Evolutionary conservation across 306 rosid genomes (phyloP).

Genomic region (Lotus japonicus): DNA sequence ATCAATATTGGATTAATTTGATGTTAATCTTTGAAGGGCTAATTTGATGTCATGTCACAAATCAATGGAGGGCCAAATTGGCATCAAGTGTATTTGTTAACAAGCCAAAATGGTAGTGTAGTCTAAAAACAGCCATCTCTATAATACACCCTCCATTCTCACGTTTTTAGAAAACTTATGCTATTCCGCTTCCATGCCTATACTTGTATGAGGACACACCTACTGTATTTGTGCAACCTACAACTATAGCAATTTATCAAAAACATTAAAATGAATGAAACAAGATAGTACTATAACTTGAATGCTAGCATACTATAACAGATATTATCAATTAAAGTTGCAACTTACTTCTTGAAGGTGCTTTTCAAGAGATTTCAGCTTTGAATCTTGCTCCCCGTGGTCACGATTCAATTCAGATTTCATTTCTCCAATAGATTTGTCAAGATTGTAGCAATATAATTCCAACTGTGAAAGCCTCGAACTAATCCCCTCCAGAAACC

Average conservation of each 20-base stretch:
- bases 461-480: conserved; percentile 94
- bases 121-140: neutral
- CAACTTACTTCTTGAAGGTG: conserved; percentile 87
- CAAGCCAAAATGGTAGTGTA: neutral
- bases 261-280: conserved; percentile 4
- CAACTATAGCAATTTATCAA: neutral
- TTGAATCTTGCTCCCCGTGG: conserved; percentile 69
- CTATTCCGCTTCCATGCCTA: neutral
- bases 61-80: neutral
- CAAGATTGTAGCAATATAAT: conserved; percentile 92
- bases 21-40: neutral
- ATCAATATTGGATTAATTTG: neutral
- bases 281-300: neutral
- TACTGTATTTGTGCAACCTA: neutral
- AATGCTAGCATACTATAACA: neutral
- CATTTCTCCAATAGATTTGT: conserved; percentile 97
- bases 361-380: conserved; percentile 84
- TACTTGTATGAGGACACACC: neutral
- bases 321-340: neutral
- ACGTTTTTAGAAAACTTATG: neutral
- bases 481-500: conserved; percentile 96
- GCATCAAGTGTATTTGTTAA: neutral
- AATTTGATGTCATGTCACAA: neutral
- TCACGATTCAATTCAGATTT: conserved; percentile 68
- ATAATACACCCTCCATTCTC: neutral